These are phyloP conservation scores for Clarkia xantiana DNA, from an alignment of 345 rosid species.

Conservation along the genomic window DNA sequence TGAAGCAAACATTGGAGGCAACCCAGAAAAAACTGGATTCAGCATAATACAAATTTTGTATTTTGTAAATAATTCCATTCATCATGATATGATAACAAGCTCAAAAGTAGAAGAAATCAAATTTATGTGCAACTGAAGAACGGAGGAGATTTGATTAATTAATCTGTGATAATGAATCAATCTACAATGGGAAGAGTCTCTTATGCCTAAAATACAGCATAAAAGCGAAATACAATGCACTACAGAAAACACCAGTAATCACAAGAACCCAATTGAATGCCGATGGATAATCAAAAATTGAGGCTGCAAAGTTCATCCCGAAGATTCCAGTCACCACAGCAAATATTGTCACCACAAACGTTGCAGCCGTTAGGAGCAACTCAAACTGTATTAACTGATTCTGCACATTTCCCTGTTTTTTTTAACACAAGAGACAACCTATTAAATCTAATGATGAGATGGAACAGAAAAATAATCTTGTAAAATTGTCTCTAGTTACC, in stretches of 20 bases:
- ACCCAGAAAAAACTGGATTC: conserved; percentile 13
- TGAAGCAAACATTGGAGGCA: conserved; percentile 16
- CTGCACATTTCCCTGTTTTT: conserved; percentile 73
- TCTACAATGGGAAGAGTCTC: conserved; percentile 65
- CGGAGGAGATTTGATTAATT: too few relatives aligned
- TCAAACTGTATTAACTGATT: conserved; percentile 88
- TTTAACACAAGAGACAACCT: too few relatives aligned
- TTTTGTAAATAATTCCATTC: too few relatives aligned
- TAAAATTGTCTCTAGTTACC: conserved; percentile 23
- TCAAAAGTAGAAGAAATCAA: too few relatives aligned
- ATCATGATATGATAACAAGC: too few relatives aligned
- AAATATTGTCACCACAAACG: conserved; percentile 68
- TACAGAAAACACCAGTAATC: conserved; percentile 45
- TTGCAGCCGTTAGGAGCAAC: conserved; percentile 90
- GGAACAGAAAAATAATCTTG: background rate
- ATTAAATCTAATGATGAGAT: background rate
- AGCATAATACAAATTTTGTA: too few relatives aligned
- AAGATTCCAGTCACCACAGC: conserved; percentile 80
- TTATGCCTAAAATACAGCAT: conserved; percentile 67
- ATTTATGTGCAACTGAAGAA: too few relatives aligned
- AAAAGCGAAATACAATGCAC: conserved; percentile 37
- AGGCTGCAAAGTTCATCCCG: conserved; percentile 71
- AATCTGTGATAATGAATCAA: too few relatives aligned
- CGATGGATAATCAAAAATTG: conserved; percentile 50
- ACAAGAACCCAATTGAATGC: conserved; percentile 67